Evolutionary conservation across 495 filamentous ascomycete species (phyloP).

Genomic region (Chaetomium cochliodes): DNA sequence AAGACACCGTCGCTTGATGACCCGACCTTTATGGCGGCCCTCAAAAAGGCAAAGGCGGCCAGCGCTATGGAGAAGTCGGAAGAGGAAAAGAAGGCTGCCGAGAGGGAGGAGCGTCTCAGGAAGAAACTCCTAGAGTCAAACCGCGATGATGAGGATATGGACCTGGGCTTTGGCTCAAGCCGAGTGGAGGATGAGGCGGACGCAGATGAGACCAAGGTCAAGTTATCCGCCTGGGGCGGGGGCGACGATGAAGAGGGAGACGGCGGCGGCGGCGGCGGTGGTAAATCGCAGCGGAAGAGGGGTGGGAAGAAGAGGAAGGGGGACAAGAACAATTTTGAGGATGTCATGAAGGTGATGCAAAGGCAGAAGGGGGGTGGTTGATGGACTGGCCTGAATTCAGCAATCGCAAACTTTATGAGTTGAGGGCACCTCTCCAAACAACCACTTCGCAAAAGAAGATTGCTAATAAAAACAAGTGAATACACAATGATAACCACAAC

Average conservation of each 20-base stretch:
- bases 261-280: slow-evolving; percentile 46
- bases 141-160: slow-evolving; percentile 87
- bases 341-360: slow-evolving; percentile 80
- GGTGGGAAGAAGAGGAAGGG: slow-evolving; percentile 81
- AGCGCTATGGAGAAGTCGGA: slow-evolving; percentile 50
- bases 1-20: slow-evolving; percentile 62
- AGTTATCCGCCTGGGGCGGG: slow-evolving; percentile 62
- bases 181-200: slow-evolving; percentile 81
- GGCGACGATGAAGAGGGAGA: slow-evolving; percentile 49
- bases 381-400: not conserved
- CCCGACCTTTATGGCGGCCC: slow-evolving; percentile 75
- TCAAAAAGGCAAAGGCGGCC: slow-evolving; percentile 79
- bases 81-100: slow-evolving; percentile 48
- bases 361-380: slow-evolving; percentile 45
- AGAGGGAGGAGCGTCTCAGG: slow-evolving; percentile 61
- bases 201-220: slow-evolving; percentile 55
- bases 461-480: too few species aligned
- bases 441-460: not conserved
- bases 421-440: not conserved
- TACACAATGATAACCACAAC: not conserved
- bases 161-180: slow-evolving; percentile 88
- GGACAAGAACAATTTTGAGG: slow-evolving; percentile 73
- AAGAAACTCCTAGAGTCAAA: slow-evolving; percentile 73
- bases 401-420: too few species aligned
- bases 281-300: slow-evolving; percentile 68